A percentile compares a stretch with the other conserved stretches of the same genome.
Evolutionary conservation across 768 basidiomycete species (phyloP).

Genomic region (Termitomyces heimii): DNA sequence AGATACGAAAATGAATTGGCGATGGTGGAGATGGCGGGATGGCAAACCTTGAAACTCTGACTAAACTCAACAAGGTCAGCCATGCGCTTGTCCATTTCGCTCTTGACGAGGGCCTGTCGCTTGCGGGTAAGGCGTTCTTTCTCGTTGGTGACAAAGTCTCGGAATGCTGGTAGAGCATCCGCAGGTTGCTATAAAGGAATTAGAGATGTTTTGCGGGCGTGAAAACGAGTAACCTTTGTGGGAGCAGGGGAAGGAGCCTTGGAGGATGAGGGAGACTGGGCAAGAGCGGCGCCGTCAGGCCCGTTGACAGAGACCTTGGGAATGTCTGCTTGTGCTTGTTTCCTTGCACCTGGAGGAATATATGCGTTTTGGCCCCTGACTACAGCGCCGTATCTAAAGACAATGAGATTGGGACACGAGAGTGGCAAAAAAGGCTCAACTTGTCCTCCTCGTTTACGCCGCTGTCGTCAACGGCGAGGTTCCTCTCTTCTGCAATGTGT

Average conservation of each 20-base stretch:
- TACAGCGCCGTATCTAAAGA: constrained; percentile 82
- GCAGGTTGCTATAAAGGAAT: constrained; percentile 41
- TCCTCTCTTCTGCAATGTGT: constrained; percentile 89
- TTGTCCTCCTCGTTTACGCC: constrained; percentile 93
- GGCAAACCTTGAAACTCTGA: constrained; percentile 83
- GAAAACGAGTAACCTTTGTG: constrained; percentile 39
- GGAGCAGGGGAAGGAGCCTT: constrained; percentile 66
- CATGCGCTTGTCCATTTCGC: constrained; percentile 91
- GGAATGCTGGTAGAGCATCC: constrained; percentile 79
- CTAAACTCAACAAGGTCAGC: constrained; percentile 93
- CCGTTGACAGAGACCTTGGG: constrained; percentile 75
- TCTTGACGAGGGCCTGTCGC: constrained; percentile 83
- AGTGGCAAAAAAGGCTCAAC: constrained; percentile 38
- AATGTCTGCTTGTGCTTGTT: constrained; percentile 35
- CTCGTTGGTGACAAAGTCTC: constrained; percentile 90
- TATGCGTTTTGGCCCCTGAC: constrained; percentile 86
- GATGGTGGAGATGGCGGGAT: not conserved
- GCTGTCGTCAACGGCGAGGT: constrained; percentile 56
- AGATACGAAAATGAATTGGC: not conserved
- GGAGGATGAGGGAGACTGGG: constrained; percentile 39
- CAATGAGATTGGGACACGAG: constrained; percentile 8
- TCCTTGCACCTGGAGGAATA: constrained; percentile 88
- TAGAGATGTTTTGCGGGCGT: constrained; percentile 1
- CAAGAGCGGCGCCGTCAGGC: constrained; percentile 59
- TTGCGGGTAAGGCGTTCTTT: constrained; percentile 88